phyloP scores from a whole-genome alignment of 768 basidiomycete genomes.

The Postia placenta region DNA sequence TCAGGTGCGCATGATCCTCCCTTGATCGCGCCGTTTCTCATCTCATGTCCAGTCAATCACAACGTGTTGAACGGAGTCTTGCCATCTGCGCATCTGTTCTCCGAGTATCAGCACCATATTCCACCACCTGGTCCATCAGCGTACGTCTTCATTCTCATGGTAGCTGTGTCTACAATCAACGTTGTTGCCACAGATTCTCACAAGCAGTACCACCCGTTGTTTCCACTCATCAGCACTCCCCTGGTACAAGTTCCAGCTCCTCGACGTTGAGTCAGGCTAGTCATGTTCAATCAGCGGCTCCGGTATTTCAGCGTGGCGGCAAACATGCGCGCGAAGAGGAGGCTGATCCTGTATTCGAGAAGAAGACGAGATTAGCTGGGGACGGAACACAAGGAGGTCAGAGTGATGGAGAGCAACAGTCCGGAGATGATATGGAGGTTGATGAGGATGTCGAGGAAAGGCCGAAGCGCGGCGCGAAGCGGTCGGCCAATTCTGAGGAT shows the following conservation, averaged over 20 bases:
- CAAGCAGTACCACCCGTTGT: background rate
- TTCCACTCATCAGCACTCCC: background rate
- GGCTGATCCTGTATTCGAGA: slow-evolving; percentile 26
- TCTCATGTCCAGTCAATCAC: background rate
- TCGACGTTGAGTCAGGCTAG: background rate
- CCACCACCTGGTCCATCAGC: background rate
- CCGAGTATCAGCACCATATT: background rate
- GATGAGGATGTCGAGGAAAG: slow-evolving; percentile 8
- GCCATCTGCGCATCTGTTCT: background rate
- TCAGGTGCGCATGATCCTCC: background rate
- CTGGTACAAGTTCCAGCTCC: background rate
- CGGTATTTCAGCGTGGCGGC: slow-evolving; percentile 1
- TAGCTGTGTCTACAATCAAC: too few relatives aligned
- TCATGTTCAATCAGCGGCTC: background rate
- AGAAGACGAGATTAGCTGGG: slow-evolving; percentile 46
- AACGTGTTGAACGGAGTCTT: background rate
- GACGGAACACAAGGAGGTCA: slow-evolving; percentile 48
- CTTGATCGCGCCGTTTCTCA: background rate
- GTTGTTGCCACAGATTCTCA: too few relatives aligned
- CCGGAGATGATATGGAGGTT: slow-evolving; percentile 20
- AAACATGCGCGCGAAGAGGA: slow-evolving; percentile 36
- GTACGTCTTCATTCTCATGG: background rate
- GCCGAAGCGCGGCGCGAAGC: slow-evolving; percentile 42
- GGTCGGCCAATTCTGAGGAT: slow-evolving; percentile 37
- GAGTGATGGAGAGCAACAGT: slow-evolving; percentile 20